Conservation (phyloP, 345 rosid species). For the Lepidium sativum region DNA sequence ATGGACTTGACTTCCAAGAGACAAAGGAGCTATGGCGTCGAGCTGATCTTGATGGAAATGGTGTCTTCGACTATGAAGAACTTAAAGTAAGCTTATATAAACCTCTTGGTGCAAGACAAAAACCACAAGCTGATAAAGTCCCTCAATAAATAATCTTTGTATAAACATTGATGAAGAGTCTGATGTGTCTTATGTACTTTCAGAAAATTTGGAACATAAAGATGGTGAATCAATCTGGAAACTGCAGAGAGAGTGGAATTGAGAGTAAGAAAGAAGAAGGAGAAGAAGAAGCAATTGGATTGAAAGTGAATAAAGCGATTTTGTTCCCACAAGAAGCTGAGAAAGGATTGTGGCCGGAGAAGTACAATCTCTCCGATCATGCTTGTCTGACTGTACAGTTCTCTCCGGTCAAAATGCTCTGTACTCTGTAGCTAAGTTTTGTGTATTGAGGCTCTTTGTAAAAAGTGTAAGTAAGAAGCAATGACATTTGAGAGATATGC, state of each 20-base stretch:
- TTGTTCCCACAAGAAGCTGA: constrained; percentile 86
- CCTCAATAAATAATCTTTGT: not conserved
- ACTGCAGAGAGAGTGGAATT: constrained; percentile 10
- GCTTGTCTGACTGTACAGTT: constrained; percentile 81
- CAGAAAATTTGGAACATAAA: constrained; percentile 40
- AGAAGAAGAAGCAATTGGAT: constrained; percentile 50
- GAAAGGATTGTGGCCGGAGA: constrained; percentile 87
- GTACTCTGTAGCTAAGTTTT: constrained; percentile 36
- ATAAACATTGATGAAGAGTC: not conserved
- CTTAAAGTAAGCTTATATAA: constrained; percentile 35
- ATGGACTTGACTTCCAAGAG: constrained; percentile 54
- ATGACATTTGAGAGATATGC: not conserved
- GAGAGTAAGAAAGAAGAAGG: constrained; percentile 19
- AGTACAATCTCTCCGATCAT: constrained; percentile 80
- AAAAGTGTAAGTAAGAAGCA: not conserved
- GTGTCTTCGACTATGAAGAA: constrained; percentile 51
- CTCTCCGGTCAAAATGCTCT: constrained; percentile 63
- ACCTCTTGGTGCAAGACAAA: not conserved
- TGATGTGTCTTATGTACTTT: not conserved
- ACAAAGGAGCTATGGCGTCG: constrained; percentile 54
- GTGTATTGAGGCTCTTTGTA: not conserved
- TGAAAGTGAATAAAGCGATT: constrained; percentile 64
- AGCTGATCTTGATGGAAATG: constrained; percentile 55
- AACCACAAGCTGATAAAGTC: not conserved
- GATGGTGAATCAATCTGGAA: constrained; percentile 21